Evolutionary conservation across 31 red algal genomes (phyloP).

Genomic region (Odonthalia washingtoniensis): DNA sequence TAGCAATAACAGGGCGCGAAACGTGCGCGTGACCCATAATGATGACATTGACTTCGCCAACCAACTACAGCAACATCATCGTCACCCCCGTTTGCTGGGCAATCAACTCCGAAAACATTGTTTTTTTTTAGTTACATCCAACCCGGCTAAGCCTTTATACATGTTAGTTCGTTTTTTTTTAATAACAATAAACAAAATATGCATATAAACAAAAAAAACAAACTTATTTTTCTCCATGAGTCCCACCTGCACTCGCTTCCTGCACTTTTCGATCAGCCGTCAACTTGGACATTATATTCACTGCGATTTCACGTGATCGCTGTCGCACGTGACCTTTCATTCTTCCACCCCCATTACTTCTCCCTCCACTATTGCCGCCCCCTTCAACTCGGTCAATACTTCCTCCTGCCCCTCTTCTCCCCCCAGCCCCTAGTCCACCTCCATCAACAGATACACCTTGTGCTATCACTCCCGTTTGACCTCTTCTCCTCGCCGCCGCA

Average conservation of each 20-base stretch:
- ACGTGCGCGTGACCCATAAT: slow-evolving; percentile 5
- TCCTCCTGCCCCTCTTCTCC: not conserved
- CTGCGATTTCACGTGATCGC: slow-evolving; percentile 56
- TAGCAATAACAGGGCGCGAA: not conserved
- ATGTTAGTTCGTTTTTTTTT: no score
- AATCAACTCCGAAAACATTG: no score
- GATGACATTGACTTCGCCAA: slow-evolving; percentile 13
- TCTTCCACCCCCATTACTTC: not conserved
- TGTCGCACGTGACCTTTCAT: slow-evolving; percentile 59
- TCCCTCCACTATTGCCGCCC: not conserved
- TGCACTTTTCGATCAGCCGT: slow-evolving; percentile 44
- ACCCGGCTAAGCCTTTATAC: no score
- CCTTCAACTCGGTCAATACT: not conserved
- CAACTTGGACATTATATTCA: slow-evolving; percentile 45
- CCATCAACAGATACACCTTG: not conserved
- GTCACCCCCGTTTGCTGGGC: no score
- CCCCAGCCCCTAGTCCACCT: not conserved
- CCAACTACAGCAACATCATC: slow-evolving; percentile 16
- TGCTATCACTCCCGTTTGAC: no score
- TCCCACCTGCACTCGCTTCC: not conserved
- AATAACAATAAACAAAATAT: no score
- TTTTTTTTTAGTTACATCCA: no score
- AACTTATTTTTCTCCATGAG: no score
- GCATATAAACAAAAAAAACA: no score
- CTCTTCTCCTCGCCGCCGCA: no score